Evolutionary conservation across 768 basidiomycete genomes (phyloP).

Genomic region (Mycena maculata): DNA sequence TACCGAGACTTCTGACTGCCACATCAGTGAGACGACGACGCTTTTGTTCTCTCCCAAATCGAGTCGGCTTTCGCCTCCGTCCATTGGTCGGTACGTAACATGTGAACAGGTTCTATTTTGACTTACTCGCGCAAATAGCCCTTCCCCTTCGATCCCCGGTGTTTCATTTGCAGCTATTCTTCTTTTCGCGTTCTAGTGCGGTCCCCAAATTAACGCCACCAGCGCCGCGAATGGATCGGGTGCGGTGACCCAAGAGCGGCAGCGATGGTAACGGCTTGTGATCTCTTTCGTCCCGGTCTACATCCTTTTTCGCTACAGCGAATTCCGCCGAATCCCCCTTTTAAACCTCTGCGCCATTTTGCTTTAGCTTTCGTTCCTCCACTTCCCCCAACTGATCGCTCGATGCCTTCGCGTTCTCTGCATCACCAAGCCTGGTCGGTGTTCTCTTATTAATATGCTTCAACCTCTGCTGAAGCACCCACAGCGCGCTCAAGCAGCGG

Average conservation of each 20-base stretch:
- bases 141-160: constrained; percentile 3
- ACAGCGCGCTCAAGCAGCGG: constrained; percentile 57
- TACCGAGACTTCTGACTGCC: no score
- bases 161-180: no score
- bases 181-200: neutral
- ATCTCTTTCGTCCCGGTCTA: constrained; percentile 1
- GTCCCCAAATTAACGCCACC: constrained; percentile 25
- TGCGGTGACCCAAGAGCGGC: neutral
- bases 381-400: neutral
- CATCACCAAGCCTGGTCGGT: constrained; percentile 29
- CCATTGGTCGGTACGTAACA: no score
- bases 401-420: constrained; percentile 31
- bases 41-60: no score
- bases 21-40: no score
- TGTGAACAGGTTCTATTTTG: no score
- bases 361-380: neutral
- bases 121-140: neutral
- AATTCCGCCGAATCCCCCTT: no score
- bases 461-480: neutral
- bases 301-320: neutral
- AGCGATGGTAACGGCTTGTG: constrained; percentile 11
- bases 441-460: no score
- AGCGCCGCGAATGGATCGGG: constrained; percentile 4
- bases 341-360: no score
- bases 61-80: no score